Base-by-base conservation (phyloP, 2,329 filamentous ascomycete genomes). In the Venturia nashicola region DNA sequence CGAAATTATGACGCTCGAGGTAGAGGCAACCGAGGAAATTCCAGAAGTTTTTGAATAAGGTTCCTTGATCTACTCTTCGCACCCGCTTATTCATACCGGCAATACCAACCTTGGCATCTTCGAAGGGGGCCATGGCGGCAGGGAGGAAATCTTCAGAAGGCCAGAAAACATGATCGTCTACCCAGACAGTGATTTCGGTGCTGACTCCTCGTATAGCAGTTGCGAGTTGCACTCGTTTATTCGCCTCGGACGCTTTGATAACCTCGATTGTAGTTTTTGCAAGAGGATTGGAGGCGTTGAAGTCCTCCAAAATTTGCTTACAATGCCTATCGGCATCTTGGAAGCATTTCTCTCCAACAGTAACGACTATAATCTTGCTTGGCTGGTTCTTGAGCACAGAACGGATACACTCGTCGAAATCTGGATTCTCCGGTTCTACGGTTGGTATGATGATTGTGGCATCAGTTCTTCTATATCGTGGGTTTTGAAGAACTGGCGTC, bases 121-220 rank as follows among this genome's bases (percentile, higher is more conserved):
- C 67, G 59, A 70, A 69, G 4, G 68, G 76, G 72, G 78, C 77
- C 0, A 84, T 70, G 0, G 79, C 66, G 0, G 75, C 71, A 0
- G 68, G 57, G 0, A 84, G 71, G 65, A 82, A 81, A 0, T 0
- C 2, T 7, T 36, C 59, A 1, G 66, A 40, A 0, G 75, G 73
- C 81, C 80, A 84, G 68, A 80, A 77, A 18, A 82, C 80, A 66
- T 82, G 79, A 69, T 84, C 82, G 65, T 85, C 82, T 16, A 77
- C 73, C 2, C 80, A 70, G 7, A 82, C 71, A 0, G 77, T 77
- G 61, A 85, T 74, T 0, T 68, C 7, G 0, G 80, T 81, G 0
- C 67, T 59, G 43, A 79, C 72, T 0, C 68, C 51, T 0, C 68
- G 65, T 9, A 83, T 68, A 0, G 75, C 81, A 1, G 70, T 68